Percentiles rank a stretch among this genome's conserved stretches.
These are phyloP conservation scores for Haplosporangium sp. DNA, from an alignment of 371 early-diverging fungal genomes.

Conservation along the genomic window DNA sequence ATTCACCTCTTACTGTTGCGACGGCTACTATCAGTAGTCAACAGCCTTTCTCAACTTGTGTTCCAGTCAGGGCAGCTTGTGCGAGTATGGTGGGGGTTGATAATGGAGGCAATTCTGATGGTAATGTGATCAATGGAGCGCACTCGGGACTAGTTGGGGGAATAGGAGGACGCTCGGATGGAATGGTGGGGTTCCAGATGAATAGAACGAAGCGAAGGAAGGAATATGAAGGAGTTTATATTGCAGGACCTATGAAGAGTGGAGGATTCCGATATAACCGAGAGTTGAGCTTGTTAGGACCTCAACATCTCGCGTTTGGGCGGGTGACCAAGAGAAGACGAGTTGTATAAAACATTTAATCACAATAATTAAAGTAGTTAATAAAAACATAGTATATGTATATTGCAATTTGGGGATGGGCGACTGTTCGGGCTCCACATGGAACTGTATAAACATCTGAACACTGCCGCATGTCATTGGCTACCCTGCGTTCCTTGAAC, in stretches of 20 bases:
- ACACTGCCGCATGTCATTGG: too few relatives aligned
- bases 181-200: conserved; percentile 8
- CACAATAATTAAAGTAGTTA: too few relatives aligned
- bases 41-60: conserved; percentile 14
- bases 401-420: too few relatives aligned
- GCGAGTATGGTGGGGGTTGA: background rate
- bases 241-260: conserved; percentile 2
- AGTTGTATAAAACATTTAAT: conserved; percentile 7
- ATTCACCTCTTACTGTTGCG: background rate
- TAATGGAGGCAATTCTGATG: background rate
- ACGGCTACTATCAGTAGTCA: background rate
- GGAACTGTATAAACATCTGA: too few relatives aligned
- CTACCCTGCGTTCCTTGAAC: too few relatives aligned
- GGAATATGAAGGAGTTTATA: conserved; percentile 18
- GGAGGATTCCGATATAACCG: conserved; percentile 16
- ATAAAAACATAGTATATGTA: too few relatives aligned
- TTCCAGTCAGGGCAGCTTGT: conserved; percentile 10
- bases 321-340: conserved; percentile 39
- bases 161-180: conserved; percentile 3
- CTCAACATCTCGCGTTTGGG: conserved; percentile 14
- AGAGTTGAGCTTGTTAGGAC: conserved; percentile 9
- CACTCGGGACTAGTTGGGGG: too few relatives aligned
- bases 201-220: conserved; percentile 31
- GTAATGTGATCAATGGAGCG: background rate
- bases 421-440: too few relatives aligned